phyloP scores from a whole-genome alignment of 768 basidiomycete species.

The Lentinula raphanica region DNA sequence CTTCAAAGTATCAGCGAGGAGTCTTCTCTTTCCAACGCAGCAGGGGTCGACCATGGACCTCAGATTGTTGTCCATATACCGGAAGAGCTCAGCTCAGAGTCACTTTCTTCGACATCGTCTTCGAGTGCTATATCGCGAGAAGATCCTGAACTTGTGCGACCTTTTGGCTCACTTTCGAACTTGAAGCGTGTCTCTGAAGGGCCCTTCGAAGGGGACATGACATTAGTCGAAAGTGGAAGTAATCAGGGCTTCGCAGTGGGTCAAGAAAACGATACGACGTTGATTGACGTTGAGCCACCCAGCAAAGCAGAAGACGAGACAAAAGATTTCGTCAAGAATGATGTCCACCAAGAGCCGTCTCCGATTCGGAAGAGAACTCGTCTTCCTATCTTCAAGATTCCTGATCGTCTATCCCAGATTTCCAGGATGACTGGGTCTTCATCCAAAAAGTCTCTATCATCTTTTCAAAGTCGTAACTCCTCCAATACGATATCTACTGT shows the following conservation, averaged over 20 bases:
- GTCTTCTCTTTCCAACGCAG: not conserved
- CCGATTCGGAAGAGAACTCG: not conserved
- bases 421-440: constrained; percentile 2
- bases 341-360: not conserved
- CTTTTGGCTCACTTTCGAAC: not conserved
- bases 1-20: constrained; percentile 4
- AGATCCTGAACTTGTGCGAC: not conserved
- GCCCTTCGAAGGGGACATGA: not conserved
- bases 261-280: not conserved
- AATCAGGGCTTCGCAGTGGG: not conserved
- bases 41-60: not conserved
- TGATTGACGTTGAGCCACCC: not conserved
- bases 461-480: constrained; percentile 3
- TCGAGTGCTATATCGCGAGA: not conserved
- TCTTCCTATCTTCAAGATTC: constrained; percentile 4
- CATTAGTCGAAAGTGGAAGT: not conserved
- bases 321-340: not conserved
- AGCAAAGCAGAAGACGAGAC: not conserved
- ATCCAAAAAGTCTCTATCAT: constrained; percentile 1
- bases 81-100: not conserved
- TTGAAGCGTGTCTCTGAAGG: not conserved
- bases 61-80: not conserved
- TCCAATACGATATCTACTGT: constrained; percentile 1
- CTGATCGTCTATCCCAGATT: not conserved
- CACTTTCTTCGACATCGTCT: not conserved